Evolutionary conservation across 805 yeast species (phyloP), one percentile per base, ranked within the genome.

Genomic region (Candida methanosorbosa): DNA sequence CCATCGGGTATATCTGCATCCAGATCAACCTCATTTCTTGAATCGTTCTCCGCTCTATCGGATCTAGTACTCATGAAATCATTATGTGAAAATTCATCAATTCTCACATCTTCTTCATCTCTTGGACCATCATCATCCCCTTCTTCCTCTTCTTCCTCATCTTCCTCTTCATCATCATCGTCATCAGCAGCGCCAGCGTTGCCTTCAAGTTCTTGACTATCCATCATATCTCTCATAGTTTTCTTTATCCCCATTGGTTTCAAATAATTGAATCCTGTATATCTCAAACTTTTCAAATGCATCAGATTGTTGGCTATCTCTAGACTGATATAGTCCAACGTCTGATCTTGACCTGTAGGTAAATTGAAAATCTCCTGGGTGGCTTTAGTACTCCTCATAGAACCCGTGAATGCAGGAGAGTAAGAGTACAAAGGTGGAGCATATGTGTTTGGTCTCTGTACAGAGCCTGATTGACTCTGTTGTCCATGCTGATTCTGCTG

Each of bases 171-270:
- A 23, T 39, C 43, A 3, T 46, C 51, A 7, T 39, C 48, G 11
- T n/a, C n/a, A n/a, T n/a, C n/a, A n/a, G n/a, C n/a, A n/a, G n/a
- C n/a, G n/a, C n/a, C n/a, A n/a, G n/a, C n/a, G n/a, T n/a, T n/a
- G n/a, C n/a, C n/a, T n/a, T n/a, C n/a, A n/a, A n/a, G n/a, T 48
- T 56, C 28, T 45, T 41, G 34, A 43, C 49, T 35, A 50, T 36
- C 22, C 49, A 47, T 5, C 45, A 32, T 16, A 63, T 35, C 24
- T 59, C 63, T 25, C 67, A 76, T 62, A 1, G 83, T 79, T 49
- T 68, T 73, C 3, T 64, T 61, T 9, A 76, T 47, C 0, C 86
- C 87, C 9, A 79, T 64, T 0, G 87, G 86, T 29, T 61, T 61
- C 37, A 81, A 48, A 36, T 60, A 62, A 12, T 61, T 44, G 51